Percentiles rank a stretch among this genome's conserved stretches.
These are phyloP conservation scores for Monocercomonoides exilis DNA, from an alignment of 78 protist species.

Conservation along the genomic window DNA sequence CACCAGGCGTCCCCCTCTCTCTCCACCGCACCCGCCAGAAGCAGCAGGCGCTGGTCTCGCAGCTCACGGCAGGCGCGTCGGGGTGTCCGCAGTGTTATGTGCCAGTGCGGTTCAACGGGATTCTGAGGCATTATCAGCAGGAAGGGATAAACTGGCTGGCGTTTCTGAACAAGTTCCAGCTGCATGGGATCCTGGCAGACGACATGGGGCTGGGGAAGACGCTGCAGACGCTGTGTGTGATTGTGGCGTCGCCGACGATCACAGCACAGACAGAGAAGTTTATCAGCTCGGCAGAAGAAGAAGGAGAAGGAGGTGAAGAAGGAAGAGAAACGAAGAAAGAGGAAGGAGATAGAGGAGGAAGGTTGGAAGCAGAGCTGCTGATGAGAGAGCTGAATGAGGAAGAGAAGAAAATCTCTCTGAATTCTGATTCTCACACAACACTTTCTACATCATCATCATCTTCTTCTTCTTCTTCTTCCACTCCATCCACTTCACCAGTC, in stretches of 20 bases:
- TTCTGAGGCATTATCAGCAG: slow-evolving; percentile 72
- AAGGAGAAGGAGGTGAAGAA: too few species aligned
- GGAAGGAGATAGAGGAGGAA: too few species aligned
- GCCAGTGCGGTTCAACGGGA: slow-evolving; percentile 42
- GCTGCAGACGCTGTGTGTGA: slow-evolving; percentile 70
- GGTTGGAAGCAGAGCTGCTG: too few species aligned
- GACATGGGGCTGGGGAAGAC: slow-evolving; percentile 97
- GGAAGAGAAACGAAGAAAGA: too few species aligned
- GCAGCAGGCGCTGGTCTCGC: background rate
- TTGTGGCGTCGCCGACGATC: slow-evolving; percentile 35
- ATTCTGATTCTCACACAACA: too few species aligned
- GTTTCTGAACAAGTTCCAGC: slow-evolving; percentile 42
- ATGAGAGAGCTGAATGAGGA: too few species aligned
- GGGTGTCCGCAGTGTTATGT: slow-evolving; percentile 7
- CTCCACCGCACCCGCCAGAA: background rate
- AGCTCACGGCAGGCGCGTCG: background rate
- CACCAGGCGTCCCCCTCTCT: background rate
- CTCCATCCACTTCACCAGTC: too few species aligned
- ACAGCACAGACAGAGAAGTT: background rate
- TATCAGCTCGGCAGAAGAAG: too few species aligned
- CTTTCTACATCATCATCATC: too few species aligned
- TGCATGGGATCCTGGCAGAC: slow-evolving; percentile 66
- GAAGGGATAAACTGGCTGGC: slow-evolving; percentile 85
- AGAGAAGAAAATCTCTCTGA: too few species aligned
- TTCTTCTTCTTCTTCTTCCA: too few species aligned